These are phyloP conservation scores for Ilex paraguariensis DNA, from an alignment of 305 asterid genomes.

Conservation along the genomic window DNA sequence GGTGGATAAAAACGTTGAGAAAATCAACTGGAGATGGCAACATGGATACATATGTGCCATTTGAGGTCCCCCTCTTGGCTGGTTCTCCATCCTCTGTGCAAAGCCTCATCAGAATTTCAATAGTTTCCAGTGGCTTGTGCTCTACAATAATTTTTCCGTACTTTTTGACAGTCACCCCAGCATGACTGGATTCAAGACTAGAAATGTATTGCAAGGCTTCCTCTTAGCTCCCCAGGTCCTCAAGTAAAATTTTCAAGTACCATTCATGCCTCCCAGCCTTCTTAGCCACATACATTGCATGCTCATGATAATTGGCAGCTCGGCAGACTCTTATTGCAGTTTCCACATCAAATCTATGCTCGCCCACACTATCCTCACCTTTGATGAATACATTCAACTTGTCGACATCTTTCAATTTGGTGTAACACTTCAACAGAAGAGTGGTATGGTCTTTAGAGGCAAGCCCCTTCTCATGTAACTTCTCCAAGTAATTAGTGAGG, in stretches of 20 bases:
- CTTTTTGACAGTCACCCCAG: constrained; percentile 90
- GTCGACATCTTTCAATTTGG: constrained; percentile 93
- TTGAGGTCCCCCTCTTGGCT: constrained; percentile 43
- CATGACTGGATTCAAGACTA: constrained; percentile 94
- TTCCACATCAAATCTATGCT: constrained; percentile 88
- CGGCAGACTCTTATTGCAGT: constrained; percentile 97
- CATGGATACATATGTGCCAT: constrained; percentile 64
- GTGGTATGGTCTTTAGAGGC: constrained; percentile 98
- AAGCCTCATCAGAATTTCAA: constrained; percentile 81
- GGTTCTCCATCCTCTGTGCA: constrained; percentile 86
- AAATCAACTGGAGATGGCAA: constrained; percentile 99
- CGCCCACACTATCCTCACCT: constrained; percentile 82
- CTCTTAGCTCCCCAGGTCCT: constrained; percentile 89
- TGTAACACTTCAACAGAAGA: constrained; percentile 89
- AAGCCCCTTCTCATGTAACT: constrained; percentile 92
- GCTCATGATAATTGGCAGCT: constrained; percentile 97
- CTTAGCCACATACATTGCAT: constrained; percentile 97
- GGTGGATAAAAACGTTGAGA: constrained; percentile 75
- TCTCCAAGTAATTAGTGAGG: constrained; percentile 92
- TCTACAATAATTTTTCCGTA: constrained; percentile 89
- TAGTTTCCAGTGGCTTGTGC: constrained; percentile 89
- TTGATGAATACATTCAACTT: constrained; percentile 80
- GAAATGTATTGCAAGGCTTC: constrained; percentile 90
- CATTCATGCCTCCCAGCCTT: constrained; percentile 95
- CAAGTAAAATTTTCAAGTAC: constrained; percentile 93